Conservation (phyloP, 2,329 filamentous ascomycete species). For the Aspergillus unguis region DNA sequence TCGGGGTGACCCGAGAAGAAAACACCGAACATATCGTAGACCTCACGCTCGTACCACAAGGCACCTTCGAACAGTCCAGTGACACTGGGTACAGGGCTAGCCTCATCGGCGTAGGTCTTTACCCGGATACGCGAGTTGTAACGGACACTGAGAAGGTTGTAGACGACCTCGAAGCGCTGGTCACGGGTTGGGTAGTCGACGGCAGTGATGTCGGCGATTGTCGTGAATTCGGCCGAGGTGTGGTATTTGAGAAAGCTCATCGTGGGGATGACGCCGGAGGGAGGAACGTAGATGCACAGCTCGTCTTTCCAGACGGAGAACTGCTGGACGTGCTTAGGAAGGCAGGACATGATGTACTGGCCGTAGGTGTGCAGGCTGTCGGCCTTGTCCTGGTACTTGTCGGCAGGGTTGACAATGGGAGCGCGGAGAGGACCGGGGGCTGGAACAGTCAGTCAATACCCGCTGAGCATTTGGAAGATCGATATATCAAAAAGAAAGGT, state of each 20-base stretch:
- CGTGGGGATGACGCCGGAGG: conserved; percentile 82
- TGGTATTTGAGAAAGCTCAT: conserved; percentile 97
- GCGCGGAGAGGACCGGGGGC: conserved; percentile 64
- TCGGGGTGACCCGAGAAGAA: conserved; percentile 96
- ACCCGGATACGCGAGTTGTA: conserved; percentile 96
- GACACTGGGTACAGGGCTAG: conserved; percentile 85
- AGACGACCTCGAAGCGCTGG: conserved; percentile 95
- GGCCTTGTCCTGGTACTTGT: conserved; percentile 85
- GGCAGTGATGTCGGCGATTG: conserved; percentile 86
- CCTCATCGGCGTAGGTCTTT: conserved; percentile 98
- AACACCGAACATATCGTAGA: conserved; percentile 95
- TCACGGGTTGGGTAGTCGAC: conserved; percentile 95
- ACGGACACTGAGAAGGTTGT: conserved; percentile 92
- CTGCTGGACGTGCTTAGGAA: conserved; percentile 98
- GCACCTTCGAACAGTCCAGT: conserved; percentile 86
- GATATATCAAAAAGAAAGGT: conserved; percentile 1
- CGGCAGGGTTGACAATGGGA: conserved; percentile 83
- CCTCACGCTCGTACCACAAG: conserved; percentile 98
- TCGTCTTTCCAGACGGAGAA: conserved; percentile 99
- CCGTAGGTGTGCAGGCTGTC: conserved; percentile 91
- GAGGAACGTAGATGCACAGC: conserved; percentile 88
- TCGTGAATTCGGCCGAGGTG: conserved; percentile 94
- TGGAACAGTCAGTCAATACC: conserved; percentile 22
- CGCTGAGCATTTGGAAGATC: no score
- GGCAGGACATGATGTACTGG: conserved; percentile 90